These are phyloP conservation scores for Vitis cinerea DNA, from an alignment of 164 flowering plant genomes.

Conservation along the genomic window DNA sequence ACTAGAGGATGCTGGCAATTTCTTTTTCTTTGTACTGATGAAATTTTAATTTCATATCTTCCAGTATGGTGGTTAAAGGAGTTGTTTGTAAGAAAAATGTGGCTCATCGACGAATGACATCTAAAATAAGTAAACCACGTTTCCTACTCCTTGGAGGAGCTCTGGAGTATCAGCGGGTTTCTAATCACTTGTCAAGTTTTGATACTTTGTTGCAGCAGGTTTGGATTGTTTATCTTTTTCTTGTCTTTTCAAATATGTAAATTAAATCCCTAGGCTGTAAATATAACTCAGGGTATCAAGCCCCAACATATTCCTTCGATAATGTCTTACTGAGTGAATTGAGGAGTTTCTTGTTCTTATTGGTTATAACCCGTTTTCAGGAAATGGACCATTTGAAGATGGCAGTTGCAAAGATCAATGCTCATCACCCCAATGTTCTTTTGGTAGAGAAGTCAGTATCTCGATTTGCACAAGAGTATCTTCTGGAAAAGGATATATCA, in stretches of 20 bases:
- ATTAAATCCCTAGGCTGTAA: too few relatives aligned
- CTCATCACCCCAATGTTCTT: constrained; percentile 77
- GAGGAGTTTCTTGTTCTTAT: neutral
- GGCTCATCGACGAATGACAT: constrained; percentile 55
- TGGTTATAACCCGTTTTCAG: constrained; percentile 27
- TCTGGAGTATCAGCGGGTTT: constrained; percentile 52
- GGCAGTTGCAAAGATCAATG: constrained; percentile 93
- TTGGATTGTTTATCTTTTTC: constrained; percentile 11
- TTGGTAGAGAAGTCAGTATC: constrained; percentile 97
- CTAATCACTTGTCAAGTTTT: constrained; percentile 50
- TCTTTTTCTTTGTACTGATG: constrained; percentile 3
- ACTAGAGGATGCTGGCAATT: neutral
- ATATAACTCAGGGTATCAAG: too few relatives aligned
- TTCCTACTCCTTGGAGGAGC: constrained; percentile 56
- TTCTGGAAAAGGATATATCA: constrained; percentile 84
- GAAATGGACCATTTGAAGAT: constrained; percentile 97
- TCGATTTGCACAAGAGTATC: constrained; percentile 86
- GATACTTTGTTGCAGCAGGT: constrained; percentile 60
- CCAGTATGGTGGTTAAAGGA: constrained; percentile 53
- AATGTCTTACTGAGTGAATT: neutral
- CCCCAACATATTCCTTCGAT: too few relatives aligned
- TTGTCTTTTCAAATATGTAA: neutral
- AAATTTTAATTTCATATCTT: constrained; percentile 2
- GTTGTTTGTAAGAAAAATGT: constrained; percentile 63
- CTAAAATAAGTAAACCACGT: constrained; percentile 45